phyloP scores from a whole-genome alignment of 2,329 filamentous ascomycete genomes.

The Colletotrichum tamarilloi region DNA sequence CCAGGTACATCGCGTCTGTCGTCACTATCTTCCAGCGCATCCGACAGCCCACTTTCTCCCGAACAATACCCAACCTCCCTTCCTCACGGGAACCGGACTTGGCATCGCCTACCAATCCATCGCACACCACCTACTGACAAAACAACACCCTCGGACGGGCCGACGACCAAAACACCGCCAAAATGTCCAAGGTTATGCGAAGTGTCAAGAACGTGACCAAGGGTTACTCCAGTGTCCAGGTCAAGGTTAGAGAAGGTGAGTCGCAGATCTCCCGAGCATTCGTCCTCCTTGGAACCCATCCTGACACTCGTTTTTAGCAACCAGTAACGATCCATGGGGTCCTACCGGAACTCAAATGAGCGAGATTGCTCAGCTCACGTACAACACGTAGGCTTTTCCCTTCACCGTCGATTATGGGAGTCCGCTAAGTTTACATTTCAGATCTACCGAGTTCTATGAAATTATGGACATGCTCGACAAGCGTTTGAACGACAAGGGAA shows the following conservation, averaged over 20 bases:
- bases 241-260: conserved; percentile 97
- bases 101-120: neutral
- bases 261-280: conserved; percentile 29
- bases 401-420: neutral
- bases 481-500: conserved; percentile 97
- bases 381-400: conserved; percentile 82
- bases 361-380: conserved; percentile 97
- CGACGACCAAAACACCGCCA: conserved; percentile 39
- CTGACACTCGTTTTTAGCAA: conserved; percentile 71
- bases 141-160: neutral
- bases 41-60: conserved; percentile 9
- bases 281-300: neutral
- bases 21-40: conserved; percentile 8
- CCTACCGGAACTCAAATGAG: conserved; percentile 98
- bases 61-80: conserved; percentile 12
- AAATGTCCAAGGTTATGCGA: conserved; percentile 96
- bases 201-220: conserved; percentile 99
- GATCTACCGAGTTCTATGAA: conserved; percentile 97
- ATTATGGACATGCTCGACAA: conserved; percentile 99
- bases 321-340: conserved; percentile 98
- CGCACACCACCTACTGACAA: neutral
- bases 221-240: conserved; percentile 95
- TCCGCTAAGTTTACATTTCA: conserved; percentile 47
- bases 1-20: neutral
- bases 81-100: neutral